Percentiles rank a stretch among this genome's conserved stretches.
Evolutionary conservation across 805 yeast genomes (phyloP).

Genomic region (Tetrapisispora taiwanensis): DNA sequence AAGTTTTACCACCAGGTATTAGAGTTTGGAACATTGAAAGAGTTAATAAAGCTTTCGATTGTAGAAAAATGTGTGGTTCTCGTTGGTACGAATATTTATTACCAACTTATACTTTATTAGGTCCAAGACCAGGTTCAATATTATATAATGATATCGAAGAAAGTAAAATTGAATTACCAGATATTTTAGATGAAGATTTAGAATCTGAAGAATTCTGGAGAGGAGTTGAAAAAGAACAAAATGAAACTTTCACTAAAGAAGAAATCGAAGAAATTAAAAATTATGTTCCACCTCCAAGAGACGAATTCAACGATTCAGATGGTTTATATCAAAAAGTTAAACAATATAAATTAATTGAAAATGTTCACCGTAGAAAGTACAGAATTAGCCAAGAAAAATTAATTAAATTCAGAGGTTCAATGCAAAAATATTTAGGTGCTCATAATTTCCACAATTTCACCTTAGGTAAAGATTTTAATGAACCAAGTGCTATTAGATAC

Average conservation of each 20-base stretch:
- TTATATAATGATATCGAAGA: slow-evolving; percentile 50
- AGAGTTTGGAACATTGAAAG: slow-evolving; percentile 90
- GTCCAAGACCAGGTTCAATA: slow-evolving; percentile 73
- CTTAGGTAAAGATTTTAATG: slow-evolving; percentile 69
- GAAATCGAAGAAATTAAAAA: slow-evolving; percentile 18
- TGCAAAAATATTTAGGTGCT: slow-evolving; percentile 69
- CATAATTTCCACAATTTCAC: slow-evolving; percentile 91
- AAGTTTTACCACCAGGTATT: slow-evolving; percentile 70
- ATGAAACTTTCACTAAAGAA: slow-evolving; percentile 24
- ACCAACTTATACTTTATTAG: slow-evolving; percentile 83
- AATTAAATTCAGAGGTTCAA: slow-evolving; percentile 51
- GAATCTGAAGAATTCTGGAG: slow-evolving; percentile 77
- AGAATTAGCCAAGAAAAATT: slow-evolving; percentile 57
- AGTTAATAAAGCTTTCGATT: slow-evolving; percentile 83
- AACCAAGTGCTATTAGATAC: slow-evolving; percentile 73
- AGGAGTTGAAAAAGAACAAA: slow-evolving; percentile 33
- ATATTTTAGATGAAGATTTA: slow-evolving; percentile 46
- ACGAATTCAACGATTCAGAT: slow-evolving; percentile 33
- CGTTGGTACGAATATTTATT: slow-evolving; percentile 87
- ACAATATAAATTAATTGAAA: slow-evolving; percentile 53
- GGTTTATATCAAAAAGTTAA: slow-evolving; percentile 33
- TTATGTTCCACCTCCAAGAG: slow-evolving; percentile 31
- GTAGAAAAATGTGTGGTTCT: slow-evolving; percentile 92
- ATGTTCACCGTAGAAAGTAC: slow-evolving; percentile 54
- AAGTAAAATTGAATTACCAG: slow-evolving; percentile 47